Conservation (phyloP, 768 basidiomycete species). For the Solioccasus polychromus region DNA sequence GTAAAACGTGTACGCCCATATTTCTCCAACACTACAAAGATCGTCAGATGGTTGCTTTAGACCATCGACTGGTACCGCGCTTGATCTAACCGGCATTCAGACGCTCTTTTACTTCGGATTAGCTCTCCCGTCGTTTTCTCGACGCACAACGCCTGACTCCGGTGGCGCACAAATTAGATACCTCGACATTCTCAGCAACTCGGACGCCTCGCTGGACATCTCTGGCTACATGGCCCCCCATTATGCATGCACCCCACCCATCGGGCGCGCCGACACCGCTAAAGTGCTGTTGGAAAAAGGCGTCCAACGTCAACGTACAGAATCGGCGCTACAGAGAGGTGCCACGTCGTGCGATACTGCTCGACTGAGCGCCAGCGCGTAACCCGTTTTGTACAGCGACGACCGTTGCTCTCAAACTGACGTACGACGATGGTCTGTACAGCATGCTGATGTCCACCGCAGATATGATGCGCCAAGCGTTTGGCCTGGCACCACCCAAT, state of each 20-base stretch:
- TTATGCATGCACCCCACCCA: constrained; percentile 37
- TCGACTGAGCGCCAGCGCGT: constrained; percentile 56
- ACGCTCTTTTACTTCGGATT: constrained; percentile 45
- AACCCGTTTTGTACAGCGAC: constrained; percentile 41
- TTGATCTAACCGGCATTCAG: constrained; percentile 39
- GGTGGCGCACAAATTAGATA: constrained; percentile 20
- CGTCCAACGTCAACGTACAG: constrained; percentile 47
- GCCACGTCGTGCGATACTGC: constrained; percentile 49
- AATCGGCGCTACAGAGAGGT: constrained; percentile 50
- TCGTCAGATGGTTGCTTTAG: constrained; percentile 8
- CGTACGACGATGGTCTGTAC: constrained; percentile 32
- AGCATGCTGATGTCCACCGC: constrained; percentile 22
- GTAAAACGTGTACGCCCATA: constrained; percentile 21
- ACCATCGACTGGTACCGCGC: constrained; percentile 30
- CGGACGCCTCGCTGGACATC: constrained; percentile 44
- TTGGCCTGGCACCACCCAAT: constrained; percentile 27
- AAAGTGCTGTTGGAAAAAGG: constrained; percentile 42
- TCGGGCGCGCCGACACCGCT: constrained; percentile 30
- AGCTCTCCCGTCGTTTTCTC: constrained; percentile 35
- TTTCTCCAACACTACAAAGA: neutral
- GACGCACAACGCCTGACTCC: constrained; percentile 39
- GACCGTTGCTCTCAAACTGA: constrained; percentile 47
- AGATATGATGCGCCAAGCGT: constrained; percentile 27
- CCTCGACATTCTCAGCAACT: constrained; percentile 36
- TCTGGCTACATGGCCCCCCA: constrained; percentile 49